A percentile compares a stretch with the other conserved stretches of the same genome.
Conservation (phyloP, 768 basidiomycete species). For the Candolleomyces aberdarensis region DNA sequence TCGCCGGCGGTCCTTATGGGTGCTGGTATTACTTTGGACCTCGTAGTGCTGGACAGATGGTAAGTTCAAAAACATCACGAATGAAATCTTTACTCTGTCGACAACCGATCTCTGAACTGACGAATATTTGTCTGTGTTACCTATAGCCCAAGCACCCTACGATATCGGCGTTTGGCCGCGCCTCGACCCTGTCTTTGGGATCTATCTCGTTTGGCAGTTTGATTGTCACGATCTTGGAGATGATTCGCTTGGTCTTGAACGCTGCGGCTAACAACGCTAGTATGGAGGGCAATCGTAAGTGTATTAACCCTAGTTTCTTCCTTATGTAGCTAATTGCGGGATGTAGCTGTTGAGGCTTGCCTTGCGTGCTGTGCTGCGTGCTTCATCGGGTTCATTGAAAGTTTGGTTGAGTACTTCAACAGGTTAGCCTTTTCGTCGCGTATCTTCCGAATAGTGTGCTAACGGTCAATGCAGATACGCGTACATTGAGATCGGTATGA, state of each 20-base stretch:
- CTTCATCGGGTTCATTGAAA: constrained; percentile 69
- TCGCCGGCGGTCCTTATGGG: constrained; percentile 78
- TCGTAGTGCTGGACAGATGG: constrained; percentile 60
- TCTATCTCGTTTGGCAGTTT: constrained; percentile 84
- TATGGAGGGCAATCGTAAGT: constrained; percentile 64
- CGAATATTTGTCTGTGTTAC: background rate
- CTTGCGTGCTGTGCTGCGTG: constrained; percentile 79
- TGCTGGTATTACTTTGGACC: constrained; percentile 88
- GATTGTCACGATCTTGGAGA: constrained; percentile 77
- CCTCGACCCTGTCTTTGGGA: constrained; percentile 76
- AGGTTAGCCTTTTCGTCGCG: constrained; percentile 32
- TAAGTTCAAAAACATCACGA: constrained; percentile 20
- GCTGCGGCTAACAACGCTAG: constrained; percentile 56
- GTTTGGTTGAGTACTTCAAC: constrained; percentile 77
- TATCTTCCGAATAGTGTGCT: background rate
- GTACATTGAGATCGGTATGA: constrained; percentile 74
- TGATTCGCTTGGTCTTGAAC: constrained; percentile 59
- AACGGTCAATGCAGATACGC: constrained; percentile 49
- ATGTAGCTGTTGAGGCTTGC: constrained; percentile 64
- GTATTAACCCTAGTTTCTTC: background rate
- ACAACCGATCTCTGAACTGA: background rate
- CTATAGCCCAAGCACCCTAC: constrained; percentile 68
- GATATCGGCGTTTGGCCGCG: constrained; percentile 64
- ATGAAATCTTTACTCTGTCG: background rate
- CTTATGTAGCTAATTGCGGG: background rate